phyloP scores from a whole-genome alignment of 768 basidiomycete genomes.

The Pleurotus salmoneostramineus region DNA sequence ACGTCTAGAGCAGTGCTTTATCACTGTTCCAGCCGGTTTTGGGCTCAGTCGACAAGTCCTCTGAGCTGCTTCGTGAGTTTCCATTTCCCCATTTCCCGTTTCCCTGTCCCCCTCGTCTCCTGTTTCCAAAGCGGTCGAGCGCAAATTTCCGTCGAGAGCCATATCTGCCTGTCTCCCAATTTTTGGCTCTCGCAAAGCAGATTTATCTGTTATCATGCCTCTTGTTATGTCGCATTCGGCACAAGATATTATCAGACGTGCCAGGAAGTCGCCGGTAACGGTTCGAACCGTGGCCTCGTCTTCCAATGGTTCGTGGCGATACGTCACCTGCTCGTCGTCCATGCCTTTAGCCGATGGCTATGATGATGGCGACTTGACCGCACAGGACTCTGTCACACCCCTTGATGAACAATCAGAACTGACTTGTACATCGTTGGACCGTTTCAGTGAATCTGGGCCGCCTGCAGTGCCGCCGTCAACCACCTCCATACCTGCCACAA shows the following conservation, averaged over 20 bases:
- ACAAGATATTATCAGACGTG: background rate
- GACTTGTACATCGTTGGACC: constrained; percentile 36
- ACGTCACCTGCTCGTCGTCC: constrained; percentile 7
- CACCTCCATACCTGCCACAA: constrained; percentile 18
- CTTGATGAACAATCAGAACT: constrained; percentile 42
- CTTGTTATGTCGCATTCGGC: background rate
- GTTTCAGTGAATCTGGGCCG: constrained; percentile 54
- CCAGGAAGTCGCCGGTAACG: background rate
- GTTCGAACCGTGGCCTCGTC: constrained; percentile 5
- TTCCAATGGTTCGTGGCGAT: constrained; percentile 8
- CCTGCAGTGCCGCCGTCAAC: constrained; percentile 44
- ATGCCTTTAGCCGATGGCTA: background rate
- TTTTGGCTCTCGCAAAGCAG: background rate
- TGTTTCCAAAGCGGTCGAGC: background rate
- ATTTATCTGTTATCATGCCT: background rate
- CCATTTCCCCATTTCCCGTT: background rate
- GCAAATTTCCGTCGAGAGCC: background rate
- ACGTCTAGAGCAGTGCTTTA: constrained; percentile 3
- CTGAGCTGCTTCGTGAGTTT: constrained; percentile 7
- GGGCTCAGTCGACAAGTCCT: constrained; percentile 4
- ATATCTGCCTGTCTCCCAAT: background rate
- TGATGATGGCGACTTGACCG: background rate
- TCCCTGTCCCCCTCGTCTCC: background rate
- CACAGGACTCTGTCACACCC: background rate
- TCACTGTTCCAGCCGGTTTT: constrained; percentile 1